Base-by-base conservation (phyloP, 2,329 filamentous ascomycete species). In the Neoarthrinium moseri region DNA sequence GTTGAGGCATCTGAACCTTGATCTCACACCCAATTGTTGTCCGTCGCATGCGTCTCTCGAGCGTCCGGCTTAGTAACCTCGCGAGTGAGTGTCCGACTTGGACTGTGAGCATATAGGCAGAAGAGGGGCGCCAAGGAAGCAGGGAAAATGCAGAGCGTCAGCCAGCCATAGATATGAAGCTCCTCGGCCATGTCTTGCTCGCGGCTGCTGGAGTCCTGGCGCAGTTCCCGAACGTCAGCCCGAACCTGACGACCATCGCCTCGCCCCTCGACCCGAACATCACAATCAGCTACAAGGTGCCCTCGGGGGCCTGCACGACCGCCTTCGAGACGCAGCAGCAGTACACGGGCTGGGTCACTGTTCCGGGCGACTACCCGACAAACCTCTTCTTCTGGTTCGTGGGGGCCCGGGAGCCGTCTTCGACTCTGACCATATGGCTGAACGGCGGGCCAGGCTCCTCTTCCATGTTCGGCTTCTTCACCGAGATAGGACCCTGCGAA, bases 371-470 rank as follows among this genome's bases (percentile, higher is more conserved):
- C 22, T 79, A 73, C 53, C 65, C 73, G 15, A 75, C 75, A 34
- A 80, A 74, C 52, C 54, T 75, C 4, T 77, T 76, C 60, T 77
- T 76, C 55, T 77, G 72, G 73, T 75, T 74, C 49, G 68, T 77
- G 37, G 70, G 68, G 40, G 71, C 70, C 13, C 70, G 72, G 20
- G 59, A 72, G 47, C 60, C 59, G 4, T 72, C 71, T 4, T 62
- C 71, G 11, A 61, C 61, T 41, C 57, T 75, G 47, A 58, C 81
- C 3, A 77, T 86, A 57, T 87, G 80, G 80, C 70, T 87, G 52
- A 86, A 85, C 61, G 84, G 84, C 41, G 83, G 84, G 2, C 83
- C 84, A 2, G 84, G 84, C 4, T 74, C 74, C 36, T 84, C 80
- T 57, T 84, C 81, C 43, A 75, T 87, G 71, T 72, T 81, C 46